Conservation (phyloP, 208 protist species). For the Leishmania aethiopica region DNA sequence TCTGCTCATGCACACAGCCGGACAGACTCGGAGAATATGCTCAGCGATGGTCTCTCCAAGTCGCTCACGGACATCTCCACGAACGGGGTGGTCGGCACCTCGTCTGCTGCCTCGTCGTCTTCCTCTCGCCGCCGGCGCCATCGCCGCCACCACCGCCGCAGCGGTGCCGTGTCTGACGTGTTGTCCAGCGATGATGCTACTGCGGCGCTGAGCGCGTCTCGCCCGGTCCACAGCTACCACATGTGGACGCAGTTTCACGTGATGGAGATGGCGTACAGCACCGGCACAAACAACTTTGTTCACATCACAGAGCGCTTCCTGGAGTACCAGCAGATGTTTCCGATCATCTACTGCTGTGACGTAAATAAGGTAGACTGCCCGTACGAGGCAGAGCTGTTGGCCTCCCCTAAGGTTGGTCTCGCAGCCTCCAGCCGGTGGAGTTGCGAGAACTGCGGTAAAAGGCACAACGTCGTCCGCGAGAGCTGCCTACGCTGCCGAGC, state of each 20-base stretch:
- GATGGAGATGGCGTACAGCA: slow-evolving; percentile 67
- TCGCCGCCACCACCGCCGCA: slow-evolving; percentile 28
- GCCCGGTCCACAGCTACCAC: slow-evolving; percentile 34
- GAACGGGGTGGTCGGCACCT: not conserved
- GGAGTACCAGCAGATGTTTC: slow-evolving; percentile 60
- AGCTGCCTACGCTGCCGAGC: slow-evolving; percentile 57
- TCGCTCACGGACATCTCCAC: slow-evolving; percentile 7
- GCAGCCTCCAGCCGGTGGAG: slow-evolving; percentile 57
- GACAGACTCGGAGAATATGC: slow-evolving; percentile 2
- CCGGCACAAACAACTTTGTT: slow-evolving; percentile 54
- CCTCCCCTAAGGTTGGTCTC: slow-evolving; percentile 37
- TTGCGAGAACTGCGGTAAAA: slow-evolving; percentile 49
- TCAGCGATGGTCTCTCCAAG: slow-evolving; percentile 23
- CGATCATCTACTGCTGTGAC: slow-evolving; percentile 58
- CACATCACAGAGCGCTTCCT: slow-evolving; percentile 62
- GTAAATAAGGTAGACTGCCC: slow-evolving; percentile 29
- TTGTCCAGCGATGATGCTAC: not conserved
- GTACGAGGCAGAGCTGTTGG: slow-evolving; percentile 42
- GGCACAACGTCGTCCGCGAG: slow-evolving; percentile 64
- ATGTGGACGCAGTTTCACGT: slow-evolving; percentile 75
- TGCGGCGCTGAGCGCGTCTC: slow-evolving; percentile 4
- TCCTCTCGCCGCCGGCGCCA: slow-evolving; percentile 25
- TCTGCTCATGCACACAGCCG: slow-evolving; percentile 9
- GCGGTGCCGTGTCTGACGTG: not conserved
- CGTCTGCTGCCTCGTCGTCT: slow-evolving; percentile 15